Base-by-base conservation (phyloP, 768 basidiomycete species). In the Trametes cingulata region DNA sequence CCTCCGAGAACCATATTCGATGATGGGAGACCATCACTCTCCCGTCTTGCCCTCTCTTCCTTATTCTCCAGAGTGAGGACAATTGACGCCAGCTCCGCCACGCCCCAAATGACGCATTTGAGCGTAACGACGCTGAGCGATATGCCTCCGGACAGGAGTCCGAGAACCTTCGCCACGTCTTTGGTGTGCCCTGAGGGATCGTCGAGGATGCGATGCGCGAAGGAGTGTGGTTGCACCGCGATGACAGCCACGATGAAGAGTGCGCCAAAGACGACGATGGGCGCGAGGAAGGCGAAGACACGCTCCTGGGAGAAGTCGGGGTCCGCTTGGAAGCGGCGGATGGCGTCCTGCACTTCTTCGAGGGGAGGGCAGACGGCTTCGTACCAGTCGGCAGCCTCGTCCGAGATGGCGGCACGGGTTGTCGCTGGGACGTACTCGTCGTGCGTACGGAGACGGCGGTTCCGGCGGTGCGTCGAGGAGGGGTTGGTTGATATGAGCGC, bases 171-270 rank as follows among this genome's bases (percentile, higher is more conserved):
- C 17, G 24, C 8, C 19, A 50, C 33, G 47, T 57, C 56, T 2
- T 3, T 12, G 17, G 25, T 35, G 19, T 50, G 47, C 2, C 19
- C 37, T n/a, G 13, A 12, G 8, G 56, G 47, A 17, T 42, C 22
- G 14, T 53, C 53, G 24, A 64, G 51, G 51, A 66, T 55, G 57
- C 54, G 61, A 12, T 64, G 56, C 17, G 50, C 54, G 52, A 52
- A 56, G 19, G 64, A 62, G 22, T 57, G 33, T 1, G 64, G 64
- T 17, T 59, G 52, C 1, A 66, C 54, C 0, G 59, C 58, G 48
- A 66, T 42, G 15, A 54, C 55, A 2, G 41, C 53, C 17, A 58
- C 25, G 24, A 48, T 43, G 54, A 66, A 60, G 45, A 66, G 54
- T 3, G 37, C 27, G 24, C 19, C 52, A 42, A 56, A 66, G 50